Base-by-base conservation (phyloP, 2,329 filamentous ascomycete genomes). In the Cadophora sp. region DNA sequence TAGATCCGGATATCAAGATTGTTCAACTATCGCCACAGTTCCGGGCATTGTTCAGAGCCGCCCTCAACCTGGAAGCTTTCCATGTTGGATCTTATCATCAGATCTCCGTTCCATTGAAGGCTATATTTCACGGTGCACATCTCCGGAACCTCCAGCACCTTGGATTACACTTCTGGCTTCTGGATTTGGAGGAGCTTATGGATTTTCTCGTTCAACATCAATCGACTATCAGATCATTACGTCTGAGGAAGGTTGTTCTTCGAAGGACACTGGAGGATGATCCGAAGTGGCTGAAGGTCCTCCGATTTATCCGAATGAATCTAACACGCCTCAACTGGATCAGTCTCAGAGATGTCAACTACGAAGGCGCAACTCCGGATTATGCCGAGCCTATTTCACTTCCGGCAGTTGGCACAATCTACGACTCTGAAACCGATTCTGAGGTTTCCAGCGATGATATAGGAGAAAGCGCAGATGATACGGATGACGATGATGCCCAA, bases 11-110 rank as follows among this genome's bases (percentile, higher is more conserved):
- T 68, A 78, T 81, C 36, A 84, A 84, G 66, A 87, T 90, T 79
- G 78, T 79, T 22, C 82, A 85, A 66, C 79, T 91, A 0, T 88
- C 88, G 3, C 76, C 76, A 3, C 79, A 88, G 9, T 90, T 90
- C 70, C 81, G 81, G 51, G 81, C 80, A 5, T 82, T 91, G 27
- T 89, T 91, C 72, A 80, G 77, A 3, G 82, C 85, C 11, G 86
- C 89, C 4, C 83, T 81, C 62, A 87, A 88, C 66, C 84, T 91
- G 72, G 83, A 86, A 66, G 84, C 87, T 22, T 80, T 91, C 20
- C 88, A 91, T 72, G 81, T 91, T 41, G 88, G 89, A 3, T 91
- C 91, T 70, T 85, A 86, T 0, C 83, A 84, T 7, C 81, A 85
- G 0, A 77, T 91, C 2, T 83, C 82, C 24, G 76, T 91, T 22